Base-by-base conservation (phyloP, 2,329 filamentous ascomycete genomes). In the Fusarium continuum region DNA sequence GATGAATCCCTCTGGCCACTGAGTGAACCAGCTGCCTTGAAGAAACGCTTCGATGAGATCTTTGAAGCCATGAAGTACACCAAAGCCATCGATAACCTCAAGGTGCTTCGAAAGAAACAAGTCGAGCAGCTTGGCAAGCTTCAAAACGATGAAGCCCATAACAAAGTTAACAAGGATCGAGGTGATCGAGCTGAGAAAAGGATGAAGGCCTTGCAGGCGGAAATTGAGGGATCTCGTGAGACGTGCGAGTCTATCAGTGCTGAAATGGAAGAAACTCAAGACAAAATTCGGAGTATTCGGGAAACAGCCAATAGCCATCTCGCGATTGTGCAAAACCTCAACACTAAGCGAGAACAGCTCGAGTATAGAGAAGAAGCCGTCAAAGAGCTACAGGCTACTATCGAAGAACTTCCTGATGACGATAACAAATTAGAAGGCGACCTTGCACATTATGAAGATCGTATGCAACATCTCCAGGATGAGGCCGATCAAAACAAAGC, bases 31-130 rank as follows among this genome's bases (percentile, higher is more conserved):
- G 81, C 86, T 0, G 87, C 86, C 1, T 81, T 99, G 45, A 99
- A 99, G 78, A 96, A 96, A 76, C 90, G 89, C 47, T 99, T 99
- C 59, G 95, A 99, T 73, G 92, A 97, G 74, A 99, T 99, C 10
- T 99, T 99, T 68, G 95, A 98, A 77, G 95, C 95, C 2, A 83
- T 92, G 77, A 97, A 97, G 74, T 99, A 98, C 76, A 97, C 93
- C 28, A 97, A 97, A 72, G 95, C 93, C 16, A 96, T 99, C 58
- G 93, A 97, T 39, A 97, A 96, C 74, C 91, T 99, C 74, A 97
- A 96, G 73, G 75, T 88, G 9, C 82, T 98, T 44, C 85, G 90
- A 32, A 99, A 98, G 78, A 90, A 88, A 65, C 89, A 96, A 65
- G 90, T 88, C 29, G 88, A 91, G 63, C 85, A 94, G 60, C 83